Base-by-base conservation (phyloP, 805 yeast species). In the Lipomyces sp. region DNA sequence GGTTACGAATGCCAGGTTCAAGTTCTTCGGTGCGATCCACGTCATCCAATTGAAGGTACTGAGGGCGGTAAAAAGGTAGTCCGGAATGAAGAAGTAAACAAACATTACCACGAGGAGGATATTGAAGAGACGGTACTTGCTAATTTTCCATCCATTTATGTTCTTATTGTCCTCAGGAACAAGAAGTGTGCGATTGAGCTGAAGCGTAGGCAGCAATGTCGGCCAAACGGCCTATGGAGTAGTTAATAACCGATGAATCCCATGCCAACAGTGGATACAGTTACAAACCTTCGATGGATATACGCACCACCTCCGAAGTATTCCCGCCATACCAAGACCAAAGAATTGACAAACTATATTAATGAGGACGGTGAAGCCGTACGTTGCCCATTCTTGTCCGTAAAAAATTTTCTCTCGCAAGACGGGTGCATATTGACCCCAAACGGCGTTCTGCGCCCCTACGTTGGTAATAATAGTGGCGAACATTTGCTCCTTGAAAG, bases 291-390 rank as follows among this genome's bases (percentile, higher is more conserved):
- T 79, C 29, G 88, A 83, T 10, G 90, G 88, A 69, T 85, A 83
- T 11, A 86, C 82, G 2, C 81, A 80, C 51, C 87, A 84, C 65
- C 85, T 83, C 73, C 89, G 82, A 81, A 87, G 81, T 24, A 87
- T 73, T 56, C 89, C 88, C 4, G 91, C 90, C 73, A 88, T 83
- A 0, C 90, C 87, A 73, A 86, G 83, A 30, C 92, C 92, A 69
- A 88, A 77, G 69, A 84, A 84, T 72, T 87, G 89, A 3, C 90
- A 81, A 3, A 87, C 81, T 3, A 87, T 68, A 1, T 84, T 77
- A 42, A 88, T 78, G 39, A 85, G 71, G 11, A 86, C 69, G 75
- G 86, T 88, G 75, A 82, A 88, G 0, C 85, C 84, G 75, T 83
- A 81, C 8, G 67, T 64, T 7, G 79, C 77, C 75, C 78, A 75